These are phyloP conservation scores for Uronychia binucleata DNA, from an alignment of 73 alveolate genomes.

Conservation along the genomic window DNA sequence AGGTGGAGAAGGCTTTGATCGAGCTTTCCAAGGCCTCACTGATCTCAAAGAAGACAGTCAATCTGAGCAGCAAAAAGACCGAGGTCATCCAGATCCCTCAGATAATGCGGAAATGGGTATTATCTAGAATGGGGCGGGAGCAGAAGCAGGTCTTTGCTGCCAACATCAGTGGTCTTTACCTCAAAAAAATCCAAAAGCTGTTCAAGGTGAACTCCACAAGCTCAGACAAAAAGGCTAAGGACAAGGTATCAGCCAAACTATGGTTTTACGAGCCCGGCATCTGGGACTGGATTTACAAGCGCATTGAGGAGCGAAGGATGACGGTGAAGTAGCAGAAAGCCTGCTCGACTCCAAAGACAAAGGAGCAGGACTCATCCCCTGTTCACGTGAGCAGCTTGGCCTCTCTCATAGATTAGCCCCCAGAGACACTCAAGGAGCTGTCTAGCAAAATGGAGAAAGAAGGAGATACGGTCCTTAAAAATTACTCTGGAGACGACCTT, in stretches of 20 bases:
- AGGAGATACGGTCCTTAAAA: neutral
- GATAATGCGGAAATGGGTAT: neutral
- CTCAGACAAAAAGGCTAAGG: neutral
- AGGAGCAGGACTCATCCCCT: neutral
- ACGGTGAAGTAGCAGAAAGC: neutral
- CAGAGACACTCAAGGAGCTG: neutral
- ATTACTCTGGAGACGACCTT: neutral
- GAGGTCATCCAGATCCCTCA: neutral
- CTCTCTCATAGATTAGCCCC: neutral
- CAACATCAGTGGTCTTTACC: neutral
- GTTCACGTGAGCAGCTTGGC: neutral
- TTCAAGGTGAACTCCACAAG: neutral
- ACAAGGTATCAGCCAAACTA: neutral
- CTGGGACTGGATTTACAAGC: conserved; percentile 9
- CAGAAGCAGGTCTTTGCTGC: neutral
- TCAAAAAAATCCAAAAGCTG: neutral
- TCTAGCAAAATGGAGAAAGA: neutral
- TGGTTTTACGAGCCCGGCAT: conserved; percentile 5
- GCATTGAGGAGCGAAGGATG: neutral
- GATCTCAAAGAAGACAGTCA: neutral
- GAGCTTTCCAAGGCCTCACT: conserved; percentile 1
- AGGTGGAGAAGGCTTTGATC: neutral
- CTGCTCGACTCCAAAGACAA: neutral
- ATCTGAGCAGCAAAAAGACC: neutral
- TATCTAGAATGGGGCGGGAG: neutral